Percentiles rank a stretch among this genome's conserved stretches.
Conservation (phyloP, 352 stramenopile genomes). For the Phytopythium boreale region DNA sequence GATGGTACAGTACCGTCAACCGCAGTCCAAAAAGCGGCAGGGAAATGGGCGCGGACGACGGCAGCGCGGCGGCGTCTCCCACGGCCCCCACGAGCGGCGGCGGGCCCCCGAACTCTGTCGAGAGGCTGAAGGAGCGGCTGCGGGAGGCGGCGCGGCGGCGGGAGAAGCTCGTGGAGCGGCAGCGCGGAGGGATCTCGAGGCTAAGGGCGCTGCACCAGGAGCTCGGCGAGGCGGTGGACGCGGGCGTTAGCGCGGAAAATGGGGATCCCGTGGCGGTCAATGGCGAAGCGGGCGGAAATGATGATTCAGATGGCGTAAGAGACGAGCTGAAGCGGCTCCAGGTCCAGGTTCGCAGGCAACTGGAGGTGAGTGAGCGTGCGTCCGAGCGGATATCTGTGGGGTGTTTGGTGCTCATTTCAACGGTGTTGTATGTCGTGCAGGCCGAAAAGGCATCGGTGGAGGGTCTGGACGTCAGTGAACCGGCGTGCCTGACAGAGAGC, state of each 20-base stretch:
- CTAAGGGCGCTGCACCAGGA: conserved; percentile 7
- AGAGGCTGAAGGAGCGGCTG: conserved; percentile 18
- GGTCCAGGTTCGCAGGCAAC: not conserved
- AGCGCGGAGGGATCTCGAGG: conserved; percentile 21
- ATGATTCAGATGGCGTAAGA: not conserved
- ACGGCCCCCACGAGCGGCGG: conserved; percentile 1
- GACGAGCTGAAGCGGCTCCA: not conserved
- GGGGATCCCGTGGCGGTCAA: not conserved
- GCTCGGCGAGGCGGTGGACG: not conserved
- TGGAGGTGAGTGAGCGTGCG: not conserved
- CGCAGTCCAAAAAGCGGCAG: not conserved
- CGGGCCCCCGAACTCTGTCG: conserved; percentile 1
- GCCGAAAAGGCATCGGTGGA: not conserved
- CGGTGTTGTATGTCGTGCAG: not conserved
- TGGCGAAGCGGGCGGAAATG: not conserved
- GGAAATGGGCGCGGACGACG: conserved; percentile 4
- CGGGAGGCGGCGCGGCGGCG: conserved; percentile 11
- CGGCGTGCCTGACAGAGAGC: not conserved
- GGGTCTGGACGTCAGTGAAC: not conserved
- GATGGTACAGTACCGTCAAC: too few relatives aligned
- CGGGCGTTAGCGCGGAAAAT: not conserved
- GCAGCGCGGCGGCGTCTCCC: conserved; percentile 5
- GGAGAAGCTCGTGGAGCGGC: conserved; percentile 21
- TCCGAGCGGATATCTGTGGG: not conserved
- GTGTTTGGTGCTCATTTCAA: not conserved